phyloP scores from a whole-genome alignment of 179 eudicot species.

The Carnegiea gigantea region DNA sequence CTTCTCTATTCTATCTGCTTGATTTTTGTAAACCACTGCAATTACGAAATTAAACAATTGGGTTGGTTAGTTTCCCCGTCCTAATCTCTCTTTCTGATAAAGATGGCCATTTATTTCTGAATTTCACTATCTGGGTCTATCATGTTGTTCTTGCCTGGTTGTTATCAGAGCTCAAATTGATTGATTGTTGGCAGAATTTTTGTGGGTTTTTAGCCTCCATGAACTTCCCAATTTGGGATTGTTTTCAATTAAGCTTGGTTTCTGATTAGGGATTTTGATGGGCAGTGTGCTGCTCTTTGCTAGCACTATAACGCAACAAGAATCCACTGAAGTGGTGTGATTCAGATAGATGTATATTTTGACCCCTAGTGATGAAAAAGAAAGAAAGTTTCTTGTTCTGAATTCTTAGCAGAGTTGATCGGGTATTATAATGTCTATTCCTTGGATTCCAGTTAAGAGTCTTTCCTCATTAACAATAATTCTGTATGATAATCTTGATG shows the following conservation, averaged over 20 bases:
- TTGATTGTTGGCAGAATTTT: background rate
- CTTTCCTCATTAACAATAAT: constrained; percentile 2
- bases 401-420: background rate
- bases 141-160: background rate
- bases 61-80: background rate
- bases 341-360: background rate
- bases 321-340: background rate
- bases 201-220: background rate
- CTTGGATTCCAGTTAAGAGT: background rate
- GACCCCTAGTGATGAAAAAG: background rate
- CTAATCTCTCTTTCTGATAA: background rate
- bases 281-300: background rate
- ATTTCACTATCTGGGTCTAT: constrained; percentile 7
- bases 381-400: background rate
- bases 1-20: background rate
- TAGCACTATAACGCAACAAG: background rate
- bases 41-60: background rate
- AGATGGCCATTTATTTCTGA: background rate
- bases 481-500: too few relatives aligned
- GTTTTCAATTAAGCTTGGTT: background rate
- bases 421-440: background rate
- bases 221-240: background rate
- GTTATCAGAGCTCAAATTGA: background rate
- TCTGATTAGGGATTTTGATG: background rate
- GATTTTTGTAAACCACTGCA: background rate